A percentile compares a stretch with the other conserved stretches of the same genome.
phyloP scores from a whole-genome alignment of 164 flowering plant species.

The Buxus sempervirens region DNA sequence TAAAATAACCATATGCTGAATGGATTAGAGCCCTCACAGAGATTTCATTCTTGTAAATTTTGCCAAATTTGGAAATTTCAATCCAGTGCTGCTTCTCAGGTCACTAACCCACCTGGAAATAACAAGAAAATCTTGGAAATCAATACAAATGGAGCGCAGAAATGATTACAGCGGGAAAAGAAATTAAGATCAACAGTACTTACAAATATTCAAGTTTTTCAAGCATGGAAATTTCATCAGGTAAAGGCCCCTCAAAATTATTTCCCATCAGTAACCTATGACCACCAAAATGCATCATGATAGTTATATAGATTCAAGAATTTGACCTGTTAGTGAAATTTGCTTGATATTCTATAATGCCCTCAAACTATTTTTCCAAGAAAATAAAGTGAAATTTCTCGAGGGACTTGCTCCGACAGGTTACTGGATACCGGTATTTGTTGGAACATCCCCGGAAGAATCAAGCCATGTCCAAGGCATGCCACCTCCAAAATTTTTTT shows the following conservation, averaged over 20 bases:
- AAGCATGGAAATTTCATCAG: neutral
- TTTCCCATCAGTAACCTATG: neutral
- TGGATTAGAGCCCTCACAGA: slow-evolving; percentile 1
- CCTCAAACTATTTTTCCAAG: neutral
- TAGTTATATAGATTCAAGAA: neutral
- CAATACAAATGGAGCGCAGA: neutral
- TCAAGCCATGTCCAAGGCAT: neutral
- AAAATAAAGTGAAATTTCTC: neutral
- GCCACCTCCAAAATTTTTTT: neutral
- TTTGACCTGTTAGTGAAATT: neutral
- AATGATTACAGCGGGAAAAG: too few relatives aligned
- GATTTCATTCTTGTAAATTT: neutral
- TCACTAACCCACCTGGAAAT: slow-evolving; percentile 1
- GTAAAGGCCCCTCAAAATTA: neutral
- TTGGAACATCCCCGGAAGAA: neutral
- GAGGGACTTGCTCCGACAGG: neutral
- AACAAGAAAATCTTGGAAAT: neutral
- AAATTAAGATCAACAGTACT: neutral
- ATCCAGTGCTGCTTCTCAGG: neutral
- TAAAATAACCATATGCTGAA: neutral
- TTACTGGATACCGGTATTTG: neutral
- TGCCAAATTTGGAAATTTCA: neutral
- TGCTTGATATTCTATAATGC: neutral
- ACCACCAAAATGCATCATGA: neutral
- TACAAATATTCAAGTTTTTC: neutral